Evolutionary conservation across 345 rosid genomes (phyloP).

Genomic region (Rhodamnia rubescens): DNA sequence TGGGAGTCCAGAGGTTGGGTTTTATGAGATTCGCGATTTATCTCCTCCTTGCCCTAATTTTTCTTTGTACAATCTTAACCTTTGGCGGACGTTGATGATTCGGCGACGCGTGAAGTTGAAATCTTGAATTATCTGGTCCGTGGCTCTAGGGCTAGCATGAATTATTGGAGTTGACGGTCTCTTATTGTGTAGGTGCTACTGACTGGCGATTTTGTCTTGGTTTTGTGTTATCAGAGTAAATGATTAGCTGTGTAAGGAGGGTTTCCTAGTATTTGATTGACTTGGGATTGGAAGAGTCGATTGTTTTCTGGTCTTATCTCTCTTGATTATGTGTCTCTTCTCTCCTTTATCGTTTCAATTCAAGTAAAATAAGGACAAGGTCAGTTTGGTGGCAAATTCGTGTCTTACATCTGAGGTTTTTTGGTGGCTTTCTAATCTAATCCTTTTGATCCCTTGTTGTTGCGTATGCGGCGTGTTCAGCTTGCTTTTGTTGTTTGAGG

Average conservation of each 20-base stretch:
- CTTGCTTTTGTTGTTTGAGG: not conserved
- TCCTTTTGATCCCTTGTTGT: not conserved
- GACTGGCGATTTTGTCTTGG: not conserved
- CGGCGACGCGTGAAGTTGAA: not conserved
- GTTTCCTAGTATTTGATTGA: not conserved
- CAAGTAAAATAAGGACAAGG: not conserved
- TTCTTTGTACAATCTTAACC: not conserved
- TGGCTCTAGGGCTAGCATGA: not conserved
- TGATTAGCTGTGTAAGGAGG: not conserved
- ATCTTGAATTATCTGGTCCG: not conserved
- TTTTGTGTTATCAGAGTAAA: not conserved
- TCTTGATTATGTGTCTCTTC: not conserved
- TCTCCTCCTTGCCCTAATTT: not conserved
- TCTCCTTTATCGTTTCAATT: not conserved
- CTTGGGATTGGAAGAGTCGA: not conserved
- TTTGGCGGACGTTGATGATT: not conserved
- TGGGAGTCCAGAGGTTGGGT: conserved; percentile 39
- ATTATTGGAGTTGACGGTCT: not conserved
- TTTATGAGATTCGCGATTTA: not conserved
- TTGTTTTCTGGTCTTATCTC: not conserved
- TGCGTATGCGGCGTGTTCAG: not conserved
- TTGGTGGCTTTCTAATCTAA: not conserved
- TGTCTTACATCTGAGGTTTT: not conserved
- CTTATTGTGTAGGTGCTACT: not conserved
- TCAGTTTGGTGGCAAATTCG: not conserved